Conservation (phyloP, 1,139 yeast genomes). For the Kurtzmaniella natalensis region DNA sequence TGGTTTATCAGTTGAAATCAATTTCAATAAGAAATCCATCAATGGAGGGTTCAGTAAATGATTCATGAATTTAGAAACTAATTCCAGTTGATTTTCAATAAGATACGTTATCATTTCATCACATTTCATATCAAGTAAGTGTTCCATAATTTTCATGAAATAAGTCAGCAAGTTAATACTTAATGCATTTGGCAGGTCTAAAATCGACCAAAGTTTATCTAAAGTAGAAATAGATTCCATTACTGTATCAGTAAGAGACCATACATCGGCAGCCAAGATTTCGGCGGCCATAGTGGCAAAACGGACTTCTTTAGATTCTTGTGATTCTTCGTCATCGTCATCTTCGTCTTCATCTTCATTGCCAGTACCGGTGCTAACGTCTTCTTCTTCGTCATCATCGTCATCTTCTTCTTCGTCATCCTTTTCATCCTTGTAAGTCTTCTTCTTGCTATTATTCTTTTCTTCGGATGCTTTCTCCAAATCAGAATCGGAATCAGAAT, state of each 20-base stretch:
- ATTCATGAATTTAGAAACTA: slow-evolving; percentile 67
- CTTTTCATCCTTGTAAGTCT: slow-evolving; percentile 14
- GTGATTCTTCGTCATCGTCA: slow-evolving; percentile 31
- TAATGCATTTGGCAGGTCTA: slow-evolving; percentile 55
- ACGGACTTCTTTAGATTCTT: slow-evolving; percentile 55
- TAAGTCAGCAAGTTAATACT: slow-evolving; percentile 78
- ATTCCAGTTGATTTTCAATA: slow-evolving; percentile 57
- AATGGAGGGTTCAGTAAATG: slow-evolving; percentile 82
- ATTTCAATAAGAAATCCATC: slow-evolving; percentile 76
- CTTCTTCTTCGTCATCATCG: slow-evolving; percentile 16
- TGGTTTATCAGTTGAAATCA: slow-evolving; percentile 76
- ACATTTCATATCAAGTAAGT: slow-evolving; percentile 84
- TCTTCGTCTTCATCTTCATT: slow-evolving; percentile 17
- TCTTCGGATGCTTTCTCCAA: too few species aligned
- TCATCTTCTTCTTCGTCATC: slow-evolving; percentile 29
- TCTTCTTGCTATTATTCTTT: not conserved
- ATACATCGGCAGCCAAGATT: slow-evolving; percentile 84
- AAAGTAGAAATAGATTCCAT: slow-evolving; percentile 70
- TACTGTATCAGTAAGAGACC: slow-evolving; percentile 90
- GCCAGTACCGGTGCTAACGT: slow-evolving; percentile 11
- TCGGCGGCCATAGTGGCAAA: slow-evolving; percentile 90
- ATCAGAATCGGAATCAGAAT: too few species aligned
- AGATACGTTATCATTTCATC: slow-evolving; percentile 71
- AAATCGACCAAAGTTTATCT: slow-evolving; percentile 71
- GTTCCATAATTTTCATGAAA: slow-evolving; percentile 93